phyloP scores from a whole-genome alignment of 768 basidiomycete genomes.

The Cytidiella melzeri region DNA sequence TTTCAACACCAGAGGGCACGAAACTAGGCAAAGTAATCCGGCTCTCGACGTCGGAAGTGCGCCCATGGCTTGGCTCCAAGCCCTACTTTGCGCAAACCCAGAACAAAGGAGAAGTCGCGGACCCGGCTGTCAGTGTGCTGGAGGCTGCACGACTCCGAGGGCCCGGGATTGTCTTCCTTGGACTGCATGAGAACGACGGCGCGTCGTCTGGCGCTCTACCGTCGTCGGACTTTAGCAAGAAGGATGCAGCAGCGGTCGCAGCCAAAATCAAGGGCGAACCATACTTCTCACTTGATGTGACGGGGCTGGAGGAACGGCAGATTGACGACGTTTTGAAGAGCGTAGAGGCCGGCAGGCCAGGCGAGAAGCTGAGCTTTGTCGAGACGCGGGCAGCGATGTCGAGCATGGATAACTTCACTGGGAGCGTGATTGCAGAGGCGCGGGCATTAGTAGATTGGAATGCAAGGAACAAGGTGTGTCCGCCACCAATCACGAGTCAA shows the following conservation, averaged over 20 bases:
- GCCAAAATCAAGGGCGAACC: slow-evolving; percentile 71
- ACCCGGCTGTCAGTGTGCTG: slow-evolving; percentile 26
- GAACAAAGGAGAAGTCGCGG: slow-evolving; percentile 28
- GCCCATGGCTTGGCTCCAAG: slow-evolving; percentile 54
- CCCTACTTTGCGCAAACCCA: slow-evolving; percentile 72
- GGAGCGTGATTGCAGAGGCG: slow-evolving; percentile 71
- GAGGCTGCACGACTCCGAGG: slow-evolving; percentile 58
- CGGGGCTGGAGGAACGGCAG: slow-evolving; percentile 38
- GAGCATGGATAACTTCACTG: slow-evolving; percentile 55
- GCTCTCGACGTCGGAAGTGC: slow-evolving; percentile 56
- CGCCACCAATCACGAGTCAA: neutral
- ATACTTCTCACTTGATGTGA: slow-evolving; percentile 80
- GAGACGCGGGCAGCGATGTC: slow-evolving; percentile 58
- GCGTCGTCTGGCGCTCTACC: slow-evolving; percentile 46
- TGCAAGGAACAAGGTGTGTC: slow-evolving; percentile 67
- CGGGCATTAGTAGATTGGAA: slow-evolving; percentile 93
- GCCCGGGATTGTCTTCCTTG: slow-evolving; percentile 69
- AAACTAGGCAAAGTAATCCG: slow-evolving; percentile 40
- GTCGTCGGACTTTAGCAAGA: slow-evolving; percentile 52
- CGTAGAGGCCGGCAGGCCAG: slow-evolving; percentile 32
- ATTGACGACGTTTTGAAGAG: slow-evolving; percentile 38
- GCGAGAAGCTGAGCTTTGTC: slow-evolving; percentile 45
- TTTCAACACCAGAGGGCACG: slow-evolving; percentile 30
- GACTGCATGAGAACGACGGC: slow-evolving; percentile 54
- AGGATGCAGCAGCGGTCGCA: slow-evolving; percentile 41